Conservation (phyloP, 73 alveolate genomes). For the Loxodes magnus region DNA sequence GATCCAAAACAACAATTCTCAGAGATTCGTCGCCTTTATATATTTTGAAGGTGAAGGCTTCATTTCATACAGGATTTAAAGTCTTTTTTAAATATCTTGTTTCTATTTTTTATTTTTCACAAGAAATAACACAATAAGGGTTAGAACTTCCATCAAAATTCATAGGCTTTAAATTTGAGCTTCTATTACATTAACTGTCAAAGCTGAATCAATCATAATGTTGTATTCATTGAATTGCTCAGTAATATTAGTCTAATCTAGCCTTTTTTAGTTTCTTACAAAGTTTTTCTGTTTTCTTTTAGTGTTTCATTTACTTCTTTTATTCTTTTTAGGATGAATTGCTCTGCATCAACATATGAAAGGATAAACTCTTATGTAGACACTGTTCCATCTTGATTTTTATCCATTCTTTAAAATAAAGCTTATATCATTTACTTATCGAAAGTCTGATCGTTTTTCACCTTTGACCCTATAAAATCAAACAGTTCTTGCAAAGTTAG, state of each 20-base stretch:
- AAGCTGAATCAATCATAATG: constrained; percentile 40
- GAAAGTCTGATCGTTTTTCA: constrained; percentile 2
- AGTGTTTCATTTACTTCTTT: constrained; percentile 22
- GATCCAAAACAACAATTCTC: constrained; percentile 27
- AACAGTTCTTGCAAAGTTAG: constrained; percentile 7
- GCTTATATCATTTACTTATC: constrained; percentile 19
- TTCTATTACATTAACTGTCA: constrained; percentile 43
- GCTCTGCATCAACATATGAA: constrained; percentile 36
- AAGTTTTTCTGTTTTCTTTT: constrained; percentile 14
- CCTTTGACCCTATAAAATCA: constrained; percentile 2
- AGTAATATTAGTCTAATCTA: constrained; percentile 17
- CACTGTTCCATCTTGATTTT: constrained; percentile 21
- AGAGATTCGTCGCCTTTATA: constrained; percentile 31
- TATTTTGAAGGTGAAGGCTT: constrained; percentile 44
- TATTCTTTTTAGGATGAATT: constrained; percentile 13
- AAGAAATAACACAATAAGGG: constrained; percentile 40
- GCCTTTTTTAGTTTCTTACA: constrained; percentile 17
- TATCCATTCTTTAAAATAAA: constrained; percentile 23
- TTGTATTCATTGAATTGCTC: constrained; percentile 38
- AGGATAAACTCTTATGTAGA: constrained; percentile 19
- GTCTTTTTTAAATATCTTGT: constrained; percentile 25
- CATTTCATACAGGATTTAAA: constrained; percentile 52
- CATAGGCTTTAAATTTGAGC: constrained; percentile 50
- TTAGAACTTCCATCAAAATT: constrained; percentile 43
- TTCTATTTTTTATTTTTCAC: constrained; percentile 26